Evolutionary conservation across 1,284 basidiomycete genomes (phyloP), one percentile per base, ranked within the genome.

Genomic region (Pseudozyma sp.): DNA sequence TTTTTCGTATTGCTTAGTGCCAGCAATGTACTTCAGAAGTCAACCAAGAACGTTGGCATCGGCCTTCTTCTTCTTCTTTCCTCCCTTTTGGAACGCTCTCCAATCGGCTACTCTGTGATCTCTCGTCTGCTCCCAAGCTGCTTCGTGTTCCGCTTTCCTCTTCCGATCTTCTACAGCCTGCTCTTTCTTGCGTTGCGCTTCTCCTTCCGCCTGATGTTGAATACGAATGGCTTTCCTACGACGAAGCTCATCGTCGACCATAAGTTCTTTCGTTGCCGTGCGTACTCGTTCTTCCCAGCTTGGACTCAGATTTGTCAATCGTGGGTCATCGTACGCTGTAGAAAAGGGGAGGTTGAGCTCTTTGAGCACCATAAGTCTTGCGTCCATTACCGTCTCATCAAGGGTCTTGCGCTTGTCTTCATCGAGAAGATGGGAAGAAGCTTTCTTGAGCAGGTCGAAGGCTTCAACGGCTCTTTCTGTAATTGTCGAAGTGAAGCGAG

Each of bases 381-480:
- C 86, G 50, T 83, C 83, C 51, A 73, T 67, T 7, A 86, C 81
- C 7, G 79, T 80, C 59, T 86, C 83, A 72, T 87, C 86, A 18
- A 87, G 71, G 0, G 47, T n/a, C 52, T 83, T 83, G 31, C 83
- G 79, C 48, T 82, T 83, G 1, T 77, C 76, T 21, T 82, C 75
- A 52, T 86, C 83, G 5, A 80, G 59, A n/a, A 87, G 71, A 13
- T 85, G 59, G 66, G 81, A 72, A 63, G 86, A 61, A 3, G 86
- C 88, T 85, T 89, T 88, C 80, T 89, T 89, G 57, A 89, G 84
- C 70, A 88, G 82, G 74, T 88, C 88, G 79, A 89, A 89, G 25
- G 88, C 88, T 84, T 89, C 83, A 49, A 83, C 77, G 0, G 88
- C 88, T n/a, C 87, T 74, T 39, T 87, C 87, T 61, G 64, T 42